Conservation (phyloP, 371 early-diverging fungal species). For the Umbelopsis sp. region DNA sequence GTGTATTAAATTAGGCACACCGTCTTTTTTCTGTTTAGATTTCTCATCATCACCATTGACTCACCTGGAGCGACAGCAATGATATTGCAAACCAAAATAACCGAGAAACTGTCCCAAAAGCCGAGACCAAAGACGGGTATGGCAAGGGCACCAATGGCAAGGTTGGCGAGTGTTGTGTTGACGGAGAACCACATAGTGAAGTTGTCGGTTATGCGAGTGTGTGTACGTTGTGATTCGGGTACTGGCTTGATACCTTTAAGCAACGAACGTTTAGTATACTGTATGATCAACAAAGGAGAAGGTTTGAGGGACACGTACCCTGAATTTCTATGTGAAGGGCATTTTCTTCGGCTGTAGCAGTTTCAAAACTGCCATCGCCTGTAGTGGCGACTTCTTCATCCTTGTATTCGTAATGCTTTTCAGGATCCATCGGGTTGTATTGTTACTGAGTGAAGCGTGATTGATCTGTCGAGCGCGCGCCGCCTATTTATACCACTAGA, state of each 20-base stretch:
- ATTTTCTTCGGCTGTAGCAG: background rate
- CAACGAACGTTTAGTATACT: background rate
- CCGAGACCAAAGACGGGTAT: slow-evolving; percentile 20
- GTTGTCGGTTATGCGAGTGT: slow-evolving; percentile 23
- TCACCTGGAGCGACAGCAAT: slow-evolving; percentile 10
- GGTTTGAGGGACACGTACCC: background rate
- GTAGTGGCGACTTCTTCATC: background rate
- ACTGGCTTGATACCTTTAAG: slow-evolving; percentile 21
- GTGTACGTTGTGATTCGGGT: slow-evolving; percentile 24
- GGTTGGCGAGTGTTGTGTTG: slow-evolving; percentile 13
- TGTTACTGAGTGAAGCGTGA: background rate
- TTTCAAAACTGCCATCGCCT: background rate
- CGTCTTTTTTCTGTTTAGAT: too few relatives aligned
- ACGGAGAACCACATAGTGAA: slow-evolving; percentile 27
- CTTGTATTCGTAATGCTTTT: background rate
- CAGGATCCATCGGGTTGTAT: background rate
- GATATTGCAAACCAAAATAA: slow-evolving; percentile 20
- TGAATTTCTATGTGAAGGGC: slow-evolving; percentile 8
- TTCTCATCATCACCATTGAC: background rate
- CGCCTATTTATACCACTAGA: background rate
- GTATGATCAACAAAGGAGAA: background rate
- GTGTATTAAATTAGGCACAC: too few relatives aligned
- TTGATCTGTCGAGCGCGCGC: background rate
- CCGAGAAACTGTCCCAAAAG: slow-evolving; percentile 19
- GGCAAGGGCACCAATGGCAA: slow-evolving; percentile 19